phyloP scores from a whole-genome alignment of 306 rosid genomes.

The Rosa lucieae region DNA sequence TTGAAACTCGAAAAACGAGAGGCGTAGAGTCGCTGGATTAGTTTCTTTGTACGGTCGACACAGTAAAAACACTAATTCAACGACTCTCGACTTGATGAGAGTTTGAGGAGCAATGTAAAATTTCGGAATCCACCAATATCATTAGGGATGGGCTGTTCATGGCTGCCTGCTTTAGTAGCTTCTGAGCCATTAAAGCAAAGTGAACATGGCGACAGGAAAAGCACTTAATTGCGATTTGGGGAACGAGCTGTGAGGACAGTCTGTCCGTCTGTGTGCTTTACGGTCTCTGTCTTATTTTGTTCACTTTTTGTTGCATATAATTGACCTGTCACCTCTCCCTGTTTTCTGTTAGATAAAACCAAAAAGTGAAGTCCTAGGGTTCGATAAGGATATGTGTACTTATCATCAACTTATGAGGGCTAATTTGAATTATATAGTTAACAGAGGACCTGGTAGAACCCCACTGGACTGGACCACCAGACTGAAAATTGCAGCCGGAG shows the following conservation, averaged over 20 bases:
- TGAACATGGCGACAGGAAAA: conserved; percentile 18
- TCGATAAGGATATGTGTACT: conserved; percentile 8
- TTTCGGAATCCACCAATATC: neutral
- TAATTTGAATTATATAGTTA: conserved; percentile 36
- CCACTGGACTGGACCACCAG: conserved; percentile 90
- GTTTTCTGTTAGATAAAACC: conserved; percentile 15
- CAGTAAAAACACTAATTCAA: too few species aligned
- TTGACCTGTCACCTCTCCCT: conserved; percentile 18
- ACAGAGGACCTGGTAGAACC: conserved; percentile 90
- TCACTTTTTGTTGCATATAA: conserved; percentile 31
- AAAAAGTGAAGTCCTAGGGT: conserved; percentile 16
- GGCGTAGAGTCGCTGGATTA: neutral
- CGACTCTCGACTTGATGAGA: neutral
- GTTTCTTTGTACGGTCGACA: neutral
- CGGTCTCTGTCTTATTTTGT: conserved; percentile 18
- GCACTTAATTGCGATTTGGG: conserved; percentile 37
- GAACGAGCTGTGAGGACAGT: conserved; percentile 26
- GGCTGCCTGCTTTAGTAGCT: neutral
- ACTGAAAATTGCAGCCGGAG: conserved; percentile 72
- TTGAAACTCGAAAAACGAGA: neutral
- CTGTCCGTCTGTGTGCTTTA: neutral
- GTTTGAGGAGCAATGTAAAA: too few species aligned
- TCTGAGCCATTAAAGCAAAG: conserved; percentile 3
- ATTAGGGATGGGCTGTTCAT: neutral
- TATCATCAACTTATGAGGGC: conserved; percentile 8